A percentile compares a stretch with the other conserved stretches of the same genome.
phyloP scores from a whole-genome alignment of 164 flowering plant species.

The Berberis thunbergii region DNA sequence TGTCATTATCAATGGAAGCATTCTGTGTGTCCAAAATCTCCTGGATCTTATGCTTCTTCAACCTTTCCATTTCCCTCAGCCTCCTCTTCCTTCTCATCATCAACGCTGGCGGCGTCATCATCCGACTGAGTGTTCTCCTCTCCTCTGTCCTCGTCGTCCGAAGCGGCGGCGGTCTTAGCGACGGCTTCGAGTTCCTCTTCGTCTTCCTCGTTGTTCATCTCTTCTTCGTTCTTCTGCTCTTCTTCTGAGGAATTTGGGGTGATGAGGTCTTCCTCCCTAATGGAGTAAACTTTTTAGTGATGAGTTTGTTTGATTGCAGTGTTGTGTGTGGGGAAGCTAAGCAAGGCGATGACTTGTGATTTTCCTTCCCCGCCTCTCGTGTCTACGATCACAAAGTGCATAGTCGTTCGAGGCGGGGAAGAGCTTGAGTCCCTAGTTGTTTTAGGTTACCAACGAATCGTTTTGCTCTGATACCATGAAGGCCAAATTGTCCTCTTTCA shows the following conservation, averaged over 20 bases:
- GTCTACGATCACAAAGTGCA: no score
- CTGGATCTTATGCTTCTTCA: conserved; percentile 84
- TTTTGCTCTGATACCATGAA: no score
- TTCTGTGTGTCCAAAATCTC: conserved; percentile 79
- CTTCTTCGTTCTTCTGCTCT: conserved; percentile 41
- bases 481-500: no score
- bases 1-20: conserved; percentile 89
- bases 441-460: no score
- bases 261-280: no score
- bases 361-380: no score
- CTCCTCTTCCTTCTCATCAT: conserved; percentile 38
- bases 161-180: conserved; percentile 40
- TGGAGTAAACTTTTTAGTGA: no score
- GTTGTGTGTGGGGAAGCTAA: no score
- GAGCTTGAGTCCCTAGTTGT: no score
- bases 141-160: conserved; percentile 45
- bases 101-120: conserved; percentile 22
- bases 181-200: conserved; percentile 90
- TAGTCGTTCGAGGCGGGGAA: no score
- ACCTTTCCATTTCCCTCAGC: conserved; percentile 67
- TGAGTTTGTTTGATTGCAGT: no score
- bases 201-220: conserved; percentile 50
- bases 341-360: no score
- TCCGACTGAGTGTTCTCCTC: conserved; percentile 5
- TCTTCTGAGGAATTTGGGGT: conserved; percentile 44